Evolutionary conservation across 2,329 filamentous ascomycete species (phyloP).

Genomic region (Alternaria hordeiaustralica): DNA sequence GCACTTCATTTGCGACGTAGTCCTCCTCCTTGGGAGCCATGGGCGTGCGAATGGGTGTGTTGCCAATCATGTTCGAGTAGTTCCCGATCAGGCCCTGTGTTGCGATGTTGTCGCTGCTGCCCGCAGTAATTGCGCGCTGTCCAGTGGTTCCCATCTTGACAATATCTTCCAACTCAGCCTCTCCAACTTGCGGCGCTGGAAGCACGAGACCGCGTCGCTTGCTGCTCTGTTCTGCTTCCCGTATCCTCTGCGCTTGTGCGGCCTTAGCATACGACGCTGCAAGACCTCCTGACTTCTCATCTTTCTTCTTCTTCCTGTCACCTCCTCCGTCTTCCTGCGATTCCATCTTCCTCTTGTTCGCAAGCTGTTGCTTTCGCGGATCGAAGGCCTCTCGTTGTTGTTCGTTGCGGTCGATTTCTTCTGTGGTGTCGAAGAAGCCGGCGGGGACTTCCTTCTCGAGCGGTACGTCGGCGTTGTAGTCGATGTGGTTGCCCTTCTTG

Average conservation of each 20-base stretch:
- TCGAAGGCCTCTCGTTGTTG: conserved; percentile 84
- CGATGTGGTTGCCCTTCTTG: conserved; percentile 95
- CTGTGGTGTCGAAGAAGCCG: conserved; percentile 91
- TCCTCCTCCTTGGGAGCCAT: conserved; percentile 92
- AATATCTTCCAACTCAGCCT: conserved; percentile 93
- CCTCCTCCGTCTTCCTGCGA: conserved; percentile 80
- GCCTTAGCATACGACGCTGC: conserved; percentile 90
- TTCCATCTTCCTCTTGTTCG: conserved; percentile 92
- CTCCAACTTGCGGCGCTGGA: conserved; percentile 88
- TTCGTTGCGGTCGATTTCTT: conserved; percentile 83
- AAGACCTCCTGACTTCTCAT: conserved; percentile 76
- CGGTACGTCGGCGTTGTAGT: conserved; percentile 98
- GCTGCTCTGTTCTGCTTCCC: conserved; percentile 96
- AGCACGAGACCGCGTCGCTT: conserved; percentile 84
- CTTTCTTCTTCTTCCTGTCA: conserved; percentile 84
- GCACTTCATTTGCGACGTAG: conserved; percentile 93
- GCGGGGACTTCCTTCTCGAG: conserved; percentile 90
- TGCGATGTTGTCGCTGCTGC: conserved; percentile 80
- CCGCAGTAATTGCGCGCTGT: conserved; percentile 81
- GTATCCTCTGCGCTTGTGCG: conserved; percentile 90
- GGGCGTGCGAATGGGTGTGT: conserved; percentile 89
- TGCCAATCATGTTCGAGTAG: conserved; percentile 80
- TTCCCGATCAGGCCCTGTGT: conserved; percentile 86
- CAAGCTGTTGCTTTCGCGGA: conserved; percentile 88
- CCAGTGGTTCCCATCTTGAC: conserved; percentile 98